Evolutionary conservation across 2,329 filamentous ascomycete genomes (phyloP), one percentile per base, ranked within the genome.

Genomic region (Hypoxylon sp.): DNA sequence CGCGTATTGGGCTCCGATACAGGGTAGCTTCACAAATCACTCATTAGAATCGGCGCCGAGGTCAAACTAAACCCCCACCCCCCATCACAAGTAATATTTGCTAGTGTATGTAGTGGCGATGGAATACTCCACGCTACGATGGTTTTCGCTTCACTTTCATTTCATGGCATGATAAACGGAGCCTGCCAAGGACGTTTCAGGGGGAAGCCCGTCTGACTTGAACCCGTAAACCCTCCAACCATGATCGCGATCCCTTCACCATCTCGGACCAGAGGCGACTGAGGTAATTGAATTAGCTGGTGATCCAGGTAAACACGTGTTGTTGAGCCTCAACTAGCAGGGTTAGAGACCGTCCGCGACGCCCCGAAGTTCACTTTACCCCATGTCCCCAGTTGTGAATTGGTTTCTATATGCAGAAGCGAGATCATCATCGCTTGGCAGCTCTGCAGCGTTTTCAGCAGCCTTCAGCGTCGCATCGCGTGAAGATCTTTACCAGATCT

Each of bases 401-500:
- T 67, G 55, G 58, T 50, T 68, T 46, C 59, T 58, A 60, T 65
- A n/a, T 60, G 67, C 67, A 70, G 70, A 71, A 71, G 67, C 70
- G 67, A 69, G 68, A 71, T 71, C 62, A 71, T 71, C 62, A 64
- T 50, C 65, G 26, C 68, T 66, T 66, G 68, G 65, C 70, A 46
- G 53, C 54, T 50, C 26, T 50, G 26, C 26, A 50, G 24, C 26
- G 14, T 19, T 57, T 57, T 57, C 54, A 57, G 54, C 54, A 71
- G 63, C 63, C 58, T 50, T 57, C 37, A 51, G 59, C 50, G 68
- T 70, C 46, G 68, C 65, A 72, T 69, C 33, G 50, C 35, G 35
- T 47, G 70, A 59, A 62, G 70, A 72, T 72, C 68, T 54, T 72
- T 67, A 48, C 70, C 66, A 29, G 42, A 65, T 58, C 59, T 29